Conservation (phyloP, 2,329 filamentous ascomycete species). For the Lomentospora prolificans region DNA sequence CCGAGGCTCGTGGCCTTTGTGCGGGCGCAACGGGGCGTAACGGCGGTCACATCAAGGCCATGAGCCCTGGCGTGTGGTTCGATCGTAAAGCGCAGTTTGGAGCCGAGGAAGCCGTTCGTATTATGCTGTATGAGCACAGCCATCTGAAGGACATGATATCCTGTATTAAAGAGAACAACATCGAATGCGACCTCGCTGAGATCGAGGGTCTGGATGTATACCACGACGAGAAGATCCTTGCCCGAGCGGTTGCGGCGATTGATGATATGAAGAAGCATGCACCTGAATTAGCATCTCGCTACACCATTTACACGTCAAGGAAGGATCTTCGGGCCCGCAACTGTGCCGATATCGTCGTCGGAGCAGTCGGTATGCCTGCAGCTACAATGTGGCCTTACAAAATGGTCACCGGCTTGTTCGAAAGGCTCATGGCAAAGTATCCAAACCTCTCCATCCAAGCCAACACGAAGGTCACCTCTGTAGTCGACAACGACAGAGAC, state of each 20-base stretch:
- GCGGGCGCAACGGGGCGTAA: slow-evolving; percentile 18
- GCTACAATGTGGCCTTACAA: slow-evolving; percentile 16
- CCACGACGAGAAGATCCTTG: slow-evolving; percentile 11
- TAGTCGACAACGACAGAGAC: slow-evolving; percentile 7
- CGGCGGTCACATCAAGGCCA: slow-evolving; percentile 13
- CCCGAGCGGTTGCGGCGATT: slow-evolving; percentile 11
- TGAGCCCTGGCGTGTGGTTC: slow-evolving; percentile 10
- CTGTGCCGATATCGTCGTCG: background rate
- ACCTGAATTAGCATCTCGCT: slow-evolving; percentile 10
- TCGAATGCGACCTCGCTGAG: slow-evolving; percentile 11
- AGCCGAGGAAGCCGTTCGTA: slow-evolving; percentile 10
- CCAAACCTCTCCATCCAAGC: slow-evolving; percentile 15
- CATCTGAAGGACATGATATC: slow-evolving; percentile 9
- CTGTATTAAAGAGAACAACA: background rate
- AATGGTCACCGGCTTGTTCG: slow-evolving; percentile 12
- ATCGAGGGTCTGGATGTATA: slow-evolving; percentile 11
- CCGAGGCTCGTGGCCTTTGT: slow-evolving; percentile 14
- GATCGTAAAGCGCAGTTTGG: slow-evolving; percentile 11
- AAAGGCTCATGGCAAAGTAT: slow-evolving; percentile 2
- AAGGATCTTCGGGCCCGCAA: slow-evolving; percentile 2
- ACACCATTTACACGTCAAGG: slow-evolving; percentile 10
- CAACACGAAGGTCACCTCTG: slow-evolving; percentile 11
- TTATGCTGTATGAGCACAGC: slow-evolving; percentile 10
- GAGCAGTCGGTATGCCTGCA: background rate
- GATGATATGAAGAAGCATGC: slow-evolving; percentile 12